A percentile compares a stretch with the other conserved stretches of the same genome.
phyloP scores from a whole-genome alignment of 2,329 filamentous ascomycete genomes.

The Microdochium paspali region DNA sequence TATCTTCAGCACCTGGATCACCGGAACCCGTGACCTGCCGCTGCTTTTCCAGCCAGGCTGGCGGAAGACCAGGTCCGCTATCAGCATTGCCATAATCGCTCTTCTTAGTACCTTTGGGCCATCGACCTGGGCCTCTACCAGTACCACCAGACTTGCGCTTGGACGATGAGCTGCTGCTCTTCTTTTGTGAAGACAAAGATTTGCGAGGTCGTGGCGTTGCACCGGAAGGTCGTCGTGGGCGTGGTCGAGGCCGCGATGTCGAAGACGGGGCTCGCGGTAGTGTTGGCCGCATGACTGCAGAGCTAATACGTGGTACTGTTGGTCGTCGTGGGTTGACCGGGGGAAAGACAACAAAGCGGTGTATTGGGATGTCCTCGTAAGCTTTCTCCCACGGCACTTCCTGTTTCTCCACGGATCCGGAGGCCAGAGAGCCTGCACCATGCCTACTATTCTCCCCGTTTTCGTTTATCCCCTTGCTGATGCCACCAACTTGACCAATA shows the following conservation, averaged over 20 bases:
- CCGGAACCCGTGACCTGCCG: constrained; percentile 6
- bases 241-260: constrained; percentile 24
- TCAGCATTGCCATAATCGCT: constrained; percentile 58
- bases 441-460: constrained; percentile 9
- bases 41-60: constrained; percentile 36
- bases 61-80: constrained; percentile 54
- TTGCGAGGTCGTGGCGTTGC: neutral
- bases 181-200: constrained; percentile 19
- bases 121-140: constrained; percentile 54
- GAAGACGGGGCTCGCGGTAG: constrained; percentile 15
- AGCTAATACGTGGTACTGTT: constrained; percentile 33
- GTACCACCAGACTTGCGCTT: constrained; percentile 52
- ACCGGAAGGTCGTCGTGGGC: constrained; percentile 23
- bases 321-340: constrained; percentile 43
- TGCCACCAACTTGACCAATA: constrained; percentile 14
- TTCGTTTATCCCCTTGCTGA: constrained; percentile 11
- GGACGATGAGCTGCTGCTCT: constrained; percentile 26
- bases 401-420: constrained; percentile 14
- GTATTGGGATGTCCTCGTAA: constrained; percentile 54
- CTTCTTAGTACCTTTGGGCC: constrained; percentile 61
- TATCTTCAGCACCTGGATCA: constrained; percentile 9
- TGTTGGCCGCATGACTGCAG: constrained; percentile 21
- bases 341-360: constrained; percentile 71
- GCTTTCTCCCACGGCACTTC: constrained; percentile 30
- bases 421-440: constrained; percentile 7